Evolutionary conservation across 345 rosid species (phyloP).

Genomic region (Corymbia maculata): DNA sequence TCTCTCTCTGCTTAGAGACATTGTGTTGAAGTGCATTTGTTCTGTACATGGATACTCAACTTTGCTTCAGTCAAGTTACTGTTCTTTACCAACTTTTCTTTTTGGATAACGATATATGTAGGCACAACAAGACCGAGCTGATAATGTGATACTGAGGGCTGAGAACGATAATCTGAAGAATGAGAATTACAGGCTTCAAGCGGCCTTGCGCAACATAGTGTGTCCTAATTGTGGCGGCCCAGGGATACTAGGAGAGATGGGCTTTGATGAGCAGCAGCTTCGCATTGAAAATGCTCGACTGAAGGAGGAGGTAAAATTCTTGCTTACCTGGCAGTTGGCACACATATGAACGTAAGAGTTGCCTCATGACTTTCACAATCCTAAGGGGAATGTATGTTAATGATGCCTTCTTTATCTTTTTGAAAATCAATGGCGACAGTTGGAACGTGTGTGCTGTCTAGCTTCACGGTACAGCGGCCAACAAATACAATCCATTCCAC

Average conservation of each 20-base stretch:
- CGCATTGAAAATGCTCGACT: conserved; percentile 81
- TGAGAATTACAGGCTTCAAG: conserved; percentile 72
- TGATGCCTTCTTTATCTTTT: not conserved
- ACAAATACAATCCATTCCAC: conserved; percentile 33
- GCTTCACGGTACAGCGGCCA: conserved; percentile 46
- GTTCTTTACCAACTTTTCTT: not conserved
- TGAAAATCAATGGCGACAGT: conserved; percentile 18
- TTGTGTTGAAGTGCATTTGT: not conserved
- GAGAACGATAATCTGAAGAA: conserved; percentile 70
- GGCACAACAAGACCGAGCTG: conserved; percentile 91
- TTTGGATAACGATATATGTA: not conserved
- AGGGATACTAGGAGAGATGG: conserved; percentile 50
- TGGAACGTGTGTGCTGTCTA: conserved; percentile 59
- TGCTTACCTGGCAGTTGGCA: not conserved
- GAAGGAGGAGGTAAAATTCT: conserved; percentile 59
- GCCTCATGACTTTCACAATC: not conserved
- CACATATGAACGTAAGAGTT: not conserved
- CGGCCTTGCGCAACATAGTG: conserved; percentile 49
- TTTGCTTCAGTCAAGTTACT: not conserved
- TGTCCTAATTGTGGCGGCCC: conserved; percentile 85
- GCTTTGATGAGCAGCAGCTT: conserved; percentile 51
- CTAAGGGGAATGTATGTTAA: not conserved
- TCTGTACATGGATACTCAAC: not conserved
- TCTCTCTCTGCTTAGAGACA: not conserved
- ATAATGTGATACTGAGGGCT: conserved; percentile 62